Evolutionary conservation across 768 basidiomycete genomes (phyloP).

Genomic region (Pleurotus platypus): DNA sequence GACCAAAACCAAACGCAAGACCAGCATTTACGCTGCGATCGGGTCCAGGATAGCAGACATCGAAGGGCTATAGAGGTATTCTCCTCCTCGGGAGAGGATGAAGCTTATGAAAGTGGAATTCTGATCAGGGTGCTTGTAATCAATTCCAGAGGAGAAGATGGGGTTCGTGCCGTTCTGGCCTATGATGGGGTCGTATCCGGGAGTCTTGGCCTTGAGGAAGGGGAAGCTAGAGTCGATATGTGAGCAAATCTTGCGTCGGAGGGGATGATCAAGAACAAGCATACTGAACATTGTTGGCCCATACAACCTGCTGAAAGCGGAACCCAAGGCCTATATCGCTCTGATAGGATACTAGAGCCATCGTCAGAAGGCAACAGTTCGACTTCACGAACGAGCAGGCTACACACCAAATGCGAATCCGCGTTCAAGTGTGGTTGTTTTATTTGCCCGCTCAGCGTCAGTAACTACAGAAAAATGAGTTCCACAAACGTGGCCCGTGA

Average conservation of each 20-base stretch:
- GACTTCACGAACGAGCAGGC: no score
- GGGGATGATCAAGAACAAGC: background rate
- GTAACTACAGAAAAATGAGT: background rate
- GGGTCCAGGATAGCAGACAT: background rate
- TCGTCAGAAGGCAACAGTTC: background rate
- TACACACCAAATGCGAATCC: background rate
- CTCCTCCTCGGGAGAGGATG: background rate
- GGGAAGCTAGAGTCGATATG: background rate
- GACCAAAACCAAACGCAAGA: no score
- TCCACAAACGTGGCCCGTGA: no score
- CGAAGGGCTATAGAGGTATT: background rate
- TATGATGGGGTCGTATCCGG: background rate
- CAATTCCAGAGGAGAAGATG: background rate
- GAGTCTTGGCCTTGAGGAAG: background rate
- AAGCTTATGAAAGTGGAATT: background rate
- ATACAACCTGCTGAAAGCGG: background rate
- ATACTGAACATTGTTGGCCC: background rate
- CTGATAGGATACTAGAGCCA: background rate
- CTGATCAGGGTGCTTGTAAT: background rate
- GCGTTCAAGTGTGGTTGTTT: background rate
- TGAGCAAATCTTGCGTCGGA: background rate
- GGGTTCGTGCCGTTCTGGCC: background rate
- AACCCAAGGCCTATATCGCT: slow-evolving; percentile 1
- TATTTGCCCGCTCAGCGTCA: background rate
- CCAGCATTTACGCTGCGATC: background rate